phyloP scores from a whole-genome alignment of 495 filamentous ascomycete genomes.

The Tuber brumale region DNA sequence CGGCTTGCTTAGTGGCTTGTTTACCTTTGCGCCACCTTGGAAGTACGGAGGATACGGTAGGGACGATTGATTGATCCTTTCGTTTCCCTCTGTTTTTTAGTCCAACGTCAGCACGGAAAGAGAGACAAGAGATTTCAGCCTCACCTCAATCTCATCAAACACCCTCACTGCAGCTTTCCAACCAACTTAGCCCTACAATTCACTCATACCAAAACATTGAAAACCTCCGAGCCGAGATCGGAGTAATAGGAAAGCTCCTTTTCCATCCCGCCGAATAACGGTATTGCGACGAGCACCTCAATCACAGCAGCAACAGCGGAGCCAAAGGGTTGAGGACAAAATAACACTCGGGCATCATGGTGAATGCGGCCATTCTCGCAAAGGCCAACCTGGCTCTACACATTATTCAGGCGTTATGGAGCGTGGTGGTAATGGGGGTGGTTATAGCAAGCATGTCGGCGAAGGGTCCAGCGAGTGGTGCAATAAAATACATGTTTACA shows the following conservation, averaged over 20 bases:
- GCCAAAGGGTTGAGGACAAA: neutral
- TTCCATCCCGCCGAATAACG: neutral
- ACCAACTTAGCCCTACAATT: neutral
- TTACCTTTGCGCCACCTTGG: neutral
- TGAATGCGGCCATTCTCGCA: slow-evolving; percentile 25
- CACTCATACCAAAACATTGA: neutral
- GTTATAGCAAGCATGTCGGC: slow-evolving; percentile 27
- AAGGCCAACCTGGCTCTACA: slow-evolving; percentile 34
- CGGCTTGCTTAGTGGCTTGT: neutral
- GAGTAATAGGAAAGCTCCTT: neutral
- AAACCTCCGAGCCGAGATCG: neutral
- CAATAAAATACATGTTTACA: slow-evolving; percentile 36
- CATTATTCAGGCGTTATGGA: slow-evolving; percentile 32
- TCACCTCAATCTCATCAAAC: neutral
- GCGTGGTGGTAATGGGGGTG: slow-evolving; percentile 39
- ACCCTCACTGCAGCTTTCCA: neutral
- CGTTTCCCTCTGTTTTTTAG: neutral
- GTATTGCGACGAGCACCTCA: neutral
- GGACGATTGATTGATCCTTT: neutral
- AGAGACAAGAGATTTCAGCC: neutral
- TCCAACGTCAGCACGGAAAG: neutral
- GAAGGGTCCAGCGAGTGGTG: slow-evolving; percentile 26
- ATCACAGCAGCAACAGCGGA: slow-evolving; percentile 8
- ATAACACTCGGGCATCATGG: slow-evolving; percentile 28
- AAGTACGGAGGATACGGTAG: neutral